Evolutionary conservation across 1,284 basidiomycete species (phyloP).

Genomic region (Puccinia horiana): DNA sequence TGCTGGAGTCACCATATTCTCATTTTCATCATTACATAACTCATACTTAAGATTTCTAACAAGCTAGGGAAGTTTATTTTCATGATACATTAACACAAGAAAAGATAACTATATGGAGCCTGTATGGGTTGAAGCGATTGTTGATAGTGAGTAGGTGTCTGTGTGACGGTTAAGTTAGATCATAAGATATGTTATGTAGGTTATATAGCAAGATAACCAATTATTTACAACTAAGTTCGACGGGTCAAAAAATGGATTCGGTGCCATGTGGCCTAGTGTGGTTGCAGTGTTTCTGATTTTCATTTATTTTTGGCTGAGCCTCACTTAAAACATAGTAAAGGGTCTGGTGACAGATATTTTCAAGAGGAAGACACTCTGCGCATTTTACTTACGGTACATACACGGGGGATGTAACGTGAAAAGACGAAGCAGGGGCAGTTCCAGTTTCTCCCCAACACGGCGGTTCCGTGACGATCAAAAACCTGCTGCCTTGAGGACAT

Average conservation of each 20-base stretch:
- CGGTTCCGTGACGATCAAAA: slow-evolving; percentile 1
- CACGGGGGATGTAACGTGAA: not conserved
- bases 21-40: not conserved
- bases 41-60: not conserved
- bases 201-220: not conserved
- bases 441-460: not conserved
- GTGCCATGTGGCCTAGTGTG: too few relatives aligned
- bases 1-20: too few relatives aligned
- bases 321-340: not conserved
- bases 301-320: not conserved
- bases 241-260: not conserved
- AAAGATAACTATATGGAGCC: not conserved
- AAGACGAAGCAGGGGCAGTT: not conserved
- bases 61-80: not conserved
- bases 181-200: slow-evolving; percentile 6
- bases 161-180: not conserved
- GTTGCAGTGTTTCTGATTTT: not conserved
- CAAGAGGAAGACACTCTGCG: not conserved
- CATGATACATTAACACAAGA: not conserved
- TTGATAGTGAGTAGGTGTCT: not conserved
- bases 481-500: slow-evolving; percentile 23
- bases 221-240: slow-evolving; percentile 5
- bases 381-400: not conserved
- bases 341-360: not conserved
- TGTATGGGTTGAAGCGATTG: not conserved